These are phyloP conservation scores for Umbellularia californica DNA, from an alignment of 164 flowering plant species.

Conservation along the genomic window DNA sequence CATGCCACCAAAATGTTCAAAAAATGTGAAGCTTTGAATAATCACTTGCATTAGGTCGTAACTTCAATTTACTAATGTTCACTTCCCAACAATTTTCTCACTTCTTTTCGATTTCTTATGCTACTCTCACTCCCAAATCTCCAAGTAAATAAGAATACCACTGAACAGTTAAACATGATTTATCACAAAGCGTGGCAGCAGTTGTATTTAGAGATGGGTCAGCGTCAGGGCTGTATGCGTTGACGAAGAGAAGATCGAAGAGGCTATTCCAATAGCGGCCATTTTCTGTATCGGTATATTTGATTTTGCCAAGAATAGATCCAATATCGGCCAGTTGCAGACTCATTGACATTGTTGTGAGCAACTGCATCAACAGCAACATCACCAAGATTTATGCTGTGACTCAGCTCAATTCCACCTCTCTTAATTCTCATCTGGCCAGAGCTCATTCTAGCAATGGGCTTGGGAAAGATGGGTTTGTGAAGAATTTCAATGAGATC, in stretches of 20 bases:
- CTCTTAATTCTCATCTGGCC: constrained; percentile 77
- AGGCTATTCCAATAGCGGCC: constrained; percentile 60
- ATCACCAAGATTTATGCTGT: constrained; percentile 71
- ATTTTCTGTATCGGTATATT: no score
- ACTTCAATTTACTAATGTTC: neutral
- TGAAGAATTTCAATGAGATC: no score
- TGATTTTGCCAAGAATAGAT: no score
- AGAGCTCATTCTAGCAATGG: constrained; percentile 59
- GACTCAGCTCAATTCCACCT: constrained; percentile 84
- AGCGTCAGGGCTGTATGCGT: constrained; percentile 55
- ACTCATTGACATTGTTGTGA: constrained; percentile 68
- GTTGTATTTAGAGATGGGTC: constrained; percentile 69
- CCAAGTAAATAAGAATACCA: neutral
- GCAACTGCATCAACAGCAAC: constrained; percentile 88
- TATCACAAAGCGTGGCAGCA: constrained; percentile 62
- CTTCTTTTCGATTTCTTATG: neutral
- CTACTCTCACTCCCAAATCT: neutral
- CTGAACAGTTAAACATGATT: neutral
- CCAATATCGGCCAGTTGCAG: constrained; percentile 48
- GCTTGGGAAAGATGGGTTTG: constrained; percentile 55
- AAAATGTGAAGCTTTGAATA: no score
- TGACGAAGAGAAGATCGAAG: constrained; percentile 67
- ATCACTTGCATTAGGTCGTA: no score
- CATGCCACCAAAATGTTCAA: neutral
- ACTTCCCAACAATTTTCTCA: neutral